phyloP scores from a whole-genome alignment of 2,329 filamentous ascomycete species.

The Onygenales sp. region DNA sequence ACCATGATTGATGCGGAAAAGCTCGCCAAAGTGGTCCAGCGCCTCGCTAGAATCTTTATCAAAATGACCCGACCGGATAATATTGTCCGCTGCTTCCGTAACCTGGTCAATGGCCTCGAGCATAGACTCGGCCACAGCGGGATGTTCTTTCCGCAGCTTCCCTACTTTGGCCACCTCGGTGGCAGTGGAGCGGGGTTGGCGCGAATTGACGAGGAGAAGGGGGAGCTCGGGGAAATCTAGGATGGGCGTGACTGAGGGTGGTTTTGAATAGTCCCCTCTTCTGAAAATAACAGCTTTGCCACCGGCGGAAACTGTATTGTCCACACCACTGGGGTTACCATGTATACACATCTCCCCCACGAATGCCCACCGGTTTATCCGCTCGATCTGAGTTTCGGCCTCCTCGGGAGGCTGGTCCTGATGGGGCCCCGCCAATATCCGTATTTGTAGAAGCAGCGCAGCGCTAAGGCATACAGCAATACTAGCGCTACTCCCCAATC shows the following conservation, averaged over 20 bases:
- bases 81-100: slow-evolving; percentile 47
- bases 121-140: slow-evolving; percentile 68
- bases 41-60: slow-evolving; percentile 54
- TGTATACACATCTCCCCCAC: slow-evolving; percentile 96
- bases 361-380: slow-evolving; percentile 97
- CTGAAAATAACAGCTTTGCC: slow-evolving; percentile 93
- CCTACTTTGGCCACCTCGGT: slow-evolving; percentile 81
- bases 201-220: slow-evolving; percentile 80
- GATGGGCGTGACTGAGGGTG: slow-evolving; percentile 65
- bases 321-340: slow-evolving; percentile 89
- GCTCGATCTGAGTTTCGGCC: slow-evolving; percentile 80
- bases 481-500: slow-evolving; percentile 78
- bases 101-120: slow-evolving; percentile 70
- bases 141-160: slow-evolving; percentile 60
- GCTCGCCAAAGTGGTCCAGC: slow-evolving; percentile 67
- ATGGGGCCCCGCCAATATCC: slow-evolving; percentile 80
- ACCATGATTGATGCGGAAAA: slow-evolving; percentile 91
- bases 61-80: slow-evolving; percentile 54
- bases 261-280: slow-evolving; percentile 64
- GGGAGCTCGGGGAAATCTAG: slow-evolving; percentile 89
- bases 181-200: slow-evolving; percentile 74
- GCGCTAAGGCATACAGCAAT: slow-evolving; percentile 73
- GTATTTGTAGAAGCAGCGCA: slow-evolving; percentile 72
- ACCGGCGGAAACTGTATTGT: slow-evolving; percentile 90
- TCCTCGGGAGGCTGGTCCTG: slow-evolving; percentile 82